Percentiles rank a stretch among this genome's conserved stretches.
Evolutionary conservation across 164 flowering plant genomes (phyloP).

Genomic region (Pachysandra terminalis): DNA sequence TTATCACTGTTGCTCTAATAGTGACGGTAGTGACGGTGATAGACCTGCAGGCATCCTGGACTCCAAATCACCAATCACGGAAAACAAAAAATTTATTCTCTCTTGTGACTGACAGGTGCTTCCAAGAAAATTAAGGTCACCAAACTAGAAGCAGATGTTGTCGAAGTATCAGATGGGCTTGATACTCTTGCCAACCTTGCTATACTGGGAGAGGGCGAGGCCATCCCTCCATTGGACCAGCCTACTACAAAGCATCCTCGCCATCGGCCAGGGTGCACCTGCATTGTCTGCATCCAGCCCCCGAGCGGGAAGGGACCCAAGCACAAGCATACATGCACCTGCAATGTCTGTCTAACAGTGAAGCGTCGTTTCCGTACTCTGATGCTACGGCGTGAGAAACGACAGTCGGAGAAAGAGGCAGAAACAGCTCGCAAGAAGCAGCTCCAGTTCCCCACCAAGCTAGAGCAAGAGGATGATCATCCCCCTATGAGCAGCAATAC

Average conservation of each 20-base stretch:
- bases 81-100: background rate
- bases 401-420: slow-evolving; percentile 56
- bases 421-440: slow-evolving; percentile 42
- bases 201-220: slow-evolving; percentile 52
- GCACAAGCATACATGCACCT: slow-evolving; percentile 71
- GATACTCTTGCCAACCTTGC: slow-evolving; percentile 75
- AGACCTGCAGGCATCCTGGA: background rate
- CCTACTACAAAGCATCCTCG: slow-evolving; percentile 85
- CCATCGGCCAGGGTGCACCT: slow-evolving; percentile 83
- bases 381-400: slow-evolving; percentile 64
- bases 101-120: slow-evolving; percentile 29
- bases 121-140: slow-evolving; percentile 40
- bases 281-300: slow-evolving; percentile 96
- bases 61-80: too few relatives aligned
- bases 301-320: slow-evolving; percentile 91
- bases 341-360: slow-evolving; percentile 69
- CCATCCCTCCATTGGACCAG: slow-evolving; percentile 39
- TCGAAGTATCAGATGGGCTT: slow-evolving; percentile 62
- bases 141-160: slow-evolving; percentile 34
- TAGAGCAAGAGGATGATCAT: slow-evolving; percentile 32
- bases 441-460: slow-evolving; percentile 21
- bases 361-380: slow-evolving; percentile 74
- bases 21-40: too few relatives aligned
- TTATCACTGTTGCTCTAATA: background rate
- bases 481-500: slow-evolving; percentile 12